phyloP scores from a whole-genome alignment of 2,329 filamentous ascomycete genomes.

The Xylogone sp. region DNA sequence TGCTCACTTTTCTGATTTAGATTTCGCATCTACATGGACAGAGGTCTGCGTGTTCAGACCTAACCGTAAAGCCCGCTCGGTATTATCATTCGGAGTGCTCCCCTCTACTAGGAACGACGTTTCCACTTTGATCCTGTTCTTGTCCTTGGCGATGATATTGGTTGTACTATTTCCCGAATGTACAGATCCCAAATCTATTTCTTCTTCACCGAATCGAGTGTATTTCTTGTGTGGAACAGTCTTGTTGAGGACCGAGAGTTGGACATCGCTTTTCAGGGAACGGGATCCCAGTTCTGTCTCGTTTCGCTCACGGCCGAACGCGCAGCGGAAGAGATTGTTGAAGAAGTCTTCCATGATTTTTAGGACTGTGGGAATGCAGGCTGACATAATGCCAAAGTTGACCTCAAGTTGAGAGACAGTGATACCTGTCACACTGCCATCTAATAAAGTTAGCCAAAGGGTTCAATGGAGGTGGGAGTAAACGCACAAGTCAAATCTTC shows the following conservation, averaged over 20 bases:
- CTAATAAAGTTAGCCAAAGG: constrained; percentile 1
- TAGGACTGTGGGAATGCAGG: constrained; percentile 9
- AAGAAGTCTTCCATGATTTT: constrained; percentile 9
- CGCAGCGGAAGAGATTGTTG: constrained; percentile 2
- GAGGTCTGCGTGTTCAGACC: not conserved
- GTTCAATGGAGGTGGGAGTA: not conserved
- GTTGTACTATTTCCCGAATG: not conserved
- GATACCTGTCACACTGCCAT: constrained; percentile 5
- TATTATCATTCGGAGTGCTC: not conserved
- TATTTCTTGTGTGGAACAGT: not conserved
- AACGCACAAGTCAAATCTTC: not conserved
- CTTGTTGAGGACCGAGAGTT: not conserved
- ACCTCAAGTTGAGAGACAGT: constrained; percentile 11
- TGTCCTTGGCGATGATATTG: not conserved
- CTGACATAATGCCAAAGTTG: constrained; percentile 12
- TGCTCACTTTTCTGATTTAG: not conserved
- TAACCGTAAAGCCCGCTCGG: not conserved
- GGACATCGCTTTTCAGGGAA: not conserved
- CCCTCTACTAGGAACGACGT: not conserved
- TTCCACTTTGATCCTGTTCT: not conserved
- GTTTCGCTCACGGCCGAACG: not conserved
- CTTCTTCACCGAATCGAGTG: not conserved
- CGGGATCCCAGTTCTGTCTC: not conserved
- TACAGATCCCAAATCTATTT: not conserved
- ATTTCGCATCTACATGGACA: not conserved